Conservation (phyloP, 139 green algal species). For the Microglena sp. region DNA sequence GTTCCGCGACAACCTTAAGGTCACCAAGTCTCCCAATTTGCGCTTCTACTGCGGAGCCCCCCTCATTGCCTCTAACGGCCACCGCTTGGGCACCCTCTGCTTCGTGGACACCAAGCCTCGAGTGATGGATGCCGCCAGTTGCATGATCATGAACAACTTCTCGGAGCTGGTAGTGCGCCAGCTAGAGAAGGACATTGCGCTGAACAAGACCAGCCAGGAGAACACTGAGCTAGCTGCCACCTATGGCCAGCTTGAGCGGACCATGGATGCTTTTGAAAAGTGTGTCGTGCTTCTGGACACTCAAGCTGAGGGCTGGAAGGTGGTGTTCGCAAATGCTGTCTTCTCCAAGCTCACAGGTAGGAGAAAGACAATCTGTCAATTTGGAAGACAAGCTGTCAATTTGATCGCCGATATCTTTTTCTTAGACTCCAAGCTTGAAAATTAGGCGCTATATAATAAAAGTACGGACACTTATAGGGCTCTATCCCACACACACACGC, state of each 20-base stretch:
- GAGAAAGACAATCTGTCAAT: too few relatives aligned
- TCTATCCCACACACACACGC: too few relatives aligned
- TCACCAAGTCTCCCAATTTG: conserved; percentile 19
- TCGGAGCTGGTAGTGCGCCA: conserved; percentile 30
- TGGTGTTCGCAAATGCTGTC: conserved; percentile 24
- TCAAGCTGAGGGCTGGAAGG: conserved; percentile 8
- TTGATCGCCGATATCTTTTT: too few relatives aligned
- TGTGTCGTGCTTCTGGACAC: conserved; percentile 35
- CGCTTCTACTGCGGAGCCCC: conserved; percentile 44
- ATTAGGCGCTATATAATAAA: too few relatives aligned
- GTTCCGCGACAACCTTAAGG: conserved; percentile 1
- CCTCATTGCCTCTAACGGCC: conserved; percentile 40
- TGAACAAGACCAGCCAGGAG: conserved; percentile 17
- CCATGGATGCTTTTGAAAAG: conserved; percentile 36
- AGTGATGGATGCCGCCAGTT: conserved; percentile 16
- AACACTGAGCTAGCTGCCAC: conserved; percentile 19
- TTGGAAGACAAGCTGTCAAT: too few relatives aligned
- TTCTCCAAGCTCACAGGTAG: conserved; percentile 20
- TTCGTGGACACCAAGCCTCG: conserved; percentile 30
- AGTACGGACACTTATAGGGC: too few relatives aligned
- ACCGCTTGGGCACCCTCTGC: conserved; percentile 46
- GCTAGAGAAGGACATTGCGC: conserved; percentile 16
- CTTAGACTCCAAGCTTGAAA: too few relatives aligned
- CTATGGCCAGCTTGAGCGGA: conserved; percentile 26
- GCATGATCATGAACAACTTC: conserved; percentile 39